Evolutionary conservation across 1,284 basidiomycete species (phyloP).

Genomic region (Testicularia cyperi): DNA sequence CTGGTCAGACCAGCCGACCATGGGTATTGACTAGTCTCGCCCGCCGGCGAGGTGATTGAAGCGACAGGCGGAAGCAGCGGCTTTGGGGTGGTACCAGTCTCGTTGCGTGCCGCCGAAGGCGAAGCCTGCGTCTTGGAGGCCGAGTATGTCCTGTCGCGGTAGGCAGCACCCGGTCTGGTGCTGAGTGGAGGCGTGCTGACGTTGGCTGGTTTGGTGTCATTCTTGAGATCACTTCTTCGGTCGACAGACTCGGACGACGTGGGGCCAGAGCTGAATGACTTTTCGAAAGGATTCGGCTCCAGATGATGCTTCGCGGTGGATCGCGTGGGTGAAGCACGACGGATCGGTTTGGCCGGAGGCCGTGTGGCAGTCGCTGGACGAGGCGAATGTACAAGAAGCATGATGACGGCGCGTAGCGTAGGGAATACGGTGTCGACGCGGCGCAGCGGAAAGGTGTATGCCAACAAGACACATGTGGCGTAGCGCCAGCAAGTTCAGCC

Average conservation of each 20-base stretch:
- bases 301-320: constrained; percentile 62
- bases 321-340: constrained; percentile 14
- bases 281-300: constrained; percentile 95
- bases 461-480: too few relatives aligned
- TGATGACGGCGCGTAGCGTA: too few relatives aligned
- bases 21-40: constrained; percentile 60
- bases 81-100: constrained; percentile 37
- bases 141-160: constrained; percentile 26
- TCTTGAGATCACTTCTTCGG: constrained; percentile 24
- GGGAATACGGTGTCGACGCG: too few relatives aligned
- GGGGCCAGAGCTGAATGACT: constrained; percentile 74
- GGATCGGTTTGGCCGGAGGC: constrained; percentile 29
- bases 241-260: constrained; percentile 50
- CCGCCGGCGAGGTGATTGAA: constrained; percentile 79
- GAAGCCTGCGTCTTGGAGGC: constrained; percentile 28
- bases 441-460: too few relatives aligned
- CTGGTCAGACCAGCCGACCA: constrained; percentile 56
- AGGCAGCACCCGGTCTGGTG: constrained; percentile 34
- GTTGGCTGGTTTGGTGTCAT: constrained; percentile 11
- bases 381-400: constrained; percentile 19
- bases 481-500: too few relatives aligned
- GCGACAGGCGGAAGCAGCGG: constrained; percentile 77
- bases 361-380: constrained; percentile 32
- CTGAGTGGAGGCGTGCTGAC: constrained; percentile 35
- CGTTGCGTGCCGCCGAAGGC: constrained; percentile 7